These are phyloP conservation scores for Rhododendron simsii DNA, from an alignment of 148 eudicot genomes.

Conservation along the genomic window DNA sequence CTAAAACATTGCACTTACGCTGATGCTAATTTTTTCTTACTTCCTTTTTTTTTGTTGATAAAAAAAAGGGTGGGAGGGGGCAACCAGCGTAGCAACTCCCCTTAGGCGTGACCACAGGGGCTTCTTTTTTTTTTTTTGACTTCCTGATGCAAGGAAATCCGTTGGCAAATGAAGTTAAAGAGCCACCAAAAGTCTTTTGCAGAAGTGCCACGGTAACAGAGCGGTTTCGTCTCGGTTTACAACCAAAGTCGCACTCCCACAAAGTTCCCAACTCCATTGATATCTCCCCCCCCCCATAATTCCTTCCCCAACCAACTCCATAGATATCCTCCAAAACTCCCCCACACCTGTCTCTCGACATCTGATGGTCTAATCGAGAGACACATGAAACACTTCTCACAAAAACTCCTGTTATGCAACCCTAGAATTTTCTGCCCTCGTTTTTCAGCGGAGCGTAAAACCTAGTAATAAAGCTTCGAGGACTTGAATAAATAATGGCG, in stretches of 20 bases:
- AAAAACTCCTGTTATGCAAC: not conserved
- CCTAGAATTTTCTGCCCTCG: not conserved
- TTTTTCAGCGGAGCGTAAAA: not conserved
- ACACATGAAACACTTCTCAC: not conserved
- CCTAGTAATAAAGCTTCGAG: not conserved
- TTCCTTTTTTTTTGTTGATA: too few species aligned
- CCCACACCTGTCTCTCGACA: not conserved
- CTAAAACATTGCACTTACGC: too few species aligned
- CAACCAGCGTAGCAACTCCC: too few species aligned
- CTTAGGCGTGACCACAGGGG: too few species aligned
- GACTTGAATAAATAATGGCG: constrained; percentile 37
- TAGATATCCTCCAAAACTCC: not conserved
- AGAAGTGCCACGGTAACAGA: too few species aligned
- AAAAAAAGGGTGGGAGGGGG: too few species aligned
- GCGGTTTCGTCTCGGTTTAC: not conserved
- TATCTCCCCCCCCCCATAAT: not conserved
- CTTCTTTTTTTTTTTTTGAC: too few species aligned
- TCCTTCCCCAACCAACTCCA: not conserved
- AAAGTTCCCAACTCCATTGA: not conserved
- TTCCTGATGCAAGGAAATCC: too few species aligned
- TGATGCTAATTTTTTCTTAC: too few species aligned
- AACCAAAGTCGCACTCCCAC: not conserved
- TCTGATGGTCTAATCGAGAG: not conserved
- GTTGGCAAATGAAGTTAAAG: too few species aligned
- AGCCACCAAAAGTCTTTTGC: too few species aligned